These are phyloP conservation scores for Hymenoscyphus albidus DNA, from an alignment of 2,329 filamentous ascomycete genomes.

Conservation along the genomic window DNA sequence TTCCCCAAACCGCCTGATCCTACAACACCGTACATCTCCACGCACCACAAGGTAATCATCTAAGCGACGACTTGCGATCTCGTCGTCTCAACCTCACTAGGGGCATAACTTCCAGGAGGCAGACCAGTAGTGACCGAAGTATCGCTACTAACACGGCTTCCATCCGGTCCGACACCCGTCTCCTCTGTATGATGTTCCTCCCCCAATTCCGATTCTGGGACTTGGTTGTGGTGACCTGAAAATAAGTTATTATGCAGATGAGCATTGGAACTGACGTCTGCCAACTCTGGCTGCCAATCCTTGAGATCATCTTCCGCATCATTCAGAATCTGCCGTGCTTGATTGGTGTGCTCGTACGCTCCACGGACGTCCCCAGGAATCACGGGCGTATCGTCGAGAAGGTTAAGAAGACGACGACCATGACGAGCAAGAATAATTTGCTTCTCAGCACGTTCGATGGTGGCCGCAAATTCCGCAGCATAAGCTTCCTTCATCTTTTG, in stretches of 20 bases:
- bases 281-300: constrained; percentile 54
- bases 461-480: constrained; percentile 79
- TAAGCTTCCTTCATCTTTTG: constrained; percentile 96
- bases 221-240: constrained; percentile 14
- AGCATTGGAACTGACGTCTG: constrained; percentile 29
- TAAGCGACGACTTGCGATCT: constrained; percentile 19
- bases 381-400: constrained; percentile 85
- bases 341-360: constrained; percentile 61
- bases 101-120: constrained; percentile 5
- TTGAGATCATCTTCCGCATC: constrained; percentile 87
- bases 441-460: constrained; percentile 95
- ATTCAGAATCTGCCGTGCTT: constrained; percentile 81
- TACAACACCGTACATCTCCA: not conserved
- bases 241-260: constrained; percentile 20
- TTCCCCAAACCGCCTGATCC: not conserved
- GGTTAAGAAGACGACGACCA: constrained; percentile 75
- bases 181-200: constrained; percentile 17
- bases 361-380: constrained; percentile 76
- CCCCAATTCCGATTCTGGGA: constrained; percentile 16
- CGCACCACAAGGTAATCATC: not conserved
- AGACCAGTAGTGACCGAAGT: constrained; percentile 24
- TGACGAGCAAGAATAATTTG: constrained; percentile 92
- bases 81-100: constrained; percentile 8
- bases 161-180: constrained; percentile 13
- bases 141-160: constrained; percentile 27